Evolutionary conservation across 2,329 filamentous ascomycete species (phyloP).

Genomic region (Byssochlamys sp.): DNA sequence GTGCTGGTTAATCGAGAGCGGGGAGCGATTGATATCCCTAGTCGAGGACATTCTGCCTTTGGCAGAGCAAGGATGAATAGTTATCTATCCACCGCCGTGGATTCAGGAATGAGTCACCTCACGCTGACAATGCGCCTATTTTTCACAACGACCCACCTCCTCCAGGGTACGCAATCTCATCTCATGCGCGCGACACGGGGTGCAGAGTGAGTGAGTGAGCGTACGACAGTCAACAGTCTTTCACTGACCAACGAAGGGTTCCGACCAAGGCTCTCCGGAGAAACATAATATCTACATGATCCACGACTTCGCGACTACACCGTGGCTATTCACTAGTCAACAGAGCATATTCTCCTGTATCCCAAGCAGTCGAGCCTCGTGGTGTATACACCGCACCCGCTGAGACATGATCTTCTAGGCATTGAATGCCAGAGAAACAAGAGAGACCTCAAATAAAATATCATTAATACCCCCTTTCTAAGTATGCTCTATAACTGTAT

Average conservation of each 20-base stretch:
- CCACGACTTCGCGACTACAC: not conserved
- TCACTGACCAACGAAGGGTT: not conserved
- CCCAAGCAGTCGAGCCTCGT: not conserved
- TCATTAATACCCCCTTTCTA: too few relatives aligned
- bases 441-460: too few relatives aligned
- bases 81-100: too few relatives aligned
- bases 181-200: not conserved
- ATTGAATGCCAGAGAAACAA: not conserved
- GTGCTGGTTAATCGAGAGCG: slow-evolving; percentile 33
- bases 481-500: too few relatives aligned
- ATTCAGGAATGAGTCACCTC: too few relatives aligned
- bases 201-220: too few relatives aligned
- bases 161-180: not conserved
- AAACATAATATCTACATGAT: not conserved
- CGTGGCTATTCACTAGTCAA: not conserved
- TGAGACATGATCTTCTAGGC: not conserved
- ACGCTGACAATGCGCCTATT: not conserved
- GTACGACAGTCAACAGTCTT: not conserved
- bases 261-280: not conserved
- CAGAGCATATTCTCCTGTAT: not conserved
- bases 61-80: not conserved
- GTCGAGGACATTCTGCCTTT: slow-evolving; percentile 22
- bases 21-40: slow-evolving; percentile 28
- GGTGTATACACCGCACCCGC: not conserved
- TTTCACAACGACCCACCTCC: not conserved